A percentile compares a stretch with the other conserved stretches of the same genome.
These are phyloP conservation scores for Leishmania lainsoni DNA, from an alignment of 208 protist genomes.

Conservation along the genomic window DNA sequence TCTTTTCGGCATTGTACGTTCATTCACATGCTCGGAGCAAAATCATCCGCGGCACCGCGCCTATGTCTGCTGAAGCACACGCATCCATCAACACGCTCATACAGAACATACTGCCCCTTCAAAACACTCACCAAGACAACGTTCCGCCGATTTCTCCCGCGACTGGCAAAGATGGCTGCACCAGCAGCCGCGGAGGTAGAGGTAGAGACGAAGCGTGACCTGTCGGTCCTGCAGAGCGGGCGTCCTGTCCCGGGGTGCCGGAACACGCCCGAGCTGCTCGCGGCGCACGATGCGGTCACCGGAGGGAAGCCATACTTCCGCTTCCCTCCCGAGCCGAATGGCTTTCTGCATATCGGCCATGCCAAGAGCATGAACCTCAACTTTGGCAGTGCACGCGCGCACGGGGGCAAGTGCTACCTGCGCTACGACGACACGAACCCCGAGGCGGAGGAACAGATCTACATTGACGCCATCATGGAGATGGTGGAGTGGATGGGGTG, in stretches of 20 bases:
- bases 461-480: constrained; percentile 96
- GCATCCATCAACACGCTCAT: neutral
- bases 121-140: constrained; percentile 23
- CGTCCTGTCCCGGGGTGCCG: constrained; percentile 77
- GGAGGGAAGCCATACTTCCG: constrained; percentile 89
- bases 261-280: constrained; percentile 78
- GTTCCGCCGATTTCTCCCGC: constrained; percentile 43
- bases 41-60: neutral
- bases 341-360: constrained; percentile 99
- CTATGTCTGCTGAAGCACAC: neutral
- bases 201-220: constrained; percentile 76
- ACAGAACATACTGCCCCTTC: neutral
- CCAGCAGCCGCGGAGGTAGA: constrained; percentile 23
- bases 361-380: constrained; percentile 99
- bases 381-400: constrained; percentile 95
- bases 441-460: constrained; percentile 97
- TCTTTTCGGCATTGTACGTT: neutral
- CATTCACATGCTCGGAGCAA: neutral
- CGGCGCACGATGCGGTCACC: constrained; percentile 60
- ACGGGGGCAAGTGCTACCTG: constrained; percentile 95
- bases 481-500: constrained; percentile 94
- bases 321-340: constrained; percentile 97
- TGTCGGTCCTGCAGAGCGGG: constrained; percentile 77
- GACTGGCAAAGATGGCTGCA: constrained; percentile 44
- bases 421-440: constrained; percentile 99